Evolutionary conservation across 2,329 filamentous ascomycete genomes (phyloP).

Genomic region (Alternaria brassicicola): DNA sequence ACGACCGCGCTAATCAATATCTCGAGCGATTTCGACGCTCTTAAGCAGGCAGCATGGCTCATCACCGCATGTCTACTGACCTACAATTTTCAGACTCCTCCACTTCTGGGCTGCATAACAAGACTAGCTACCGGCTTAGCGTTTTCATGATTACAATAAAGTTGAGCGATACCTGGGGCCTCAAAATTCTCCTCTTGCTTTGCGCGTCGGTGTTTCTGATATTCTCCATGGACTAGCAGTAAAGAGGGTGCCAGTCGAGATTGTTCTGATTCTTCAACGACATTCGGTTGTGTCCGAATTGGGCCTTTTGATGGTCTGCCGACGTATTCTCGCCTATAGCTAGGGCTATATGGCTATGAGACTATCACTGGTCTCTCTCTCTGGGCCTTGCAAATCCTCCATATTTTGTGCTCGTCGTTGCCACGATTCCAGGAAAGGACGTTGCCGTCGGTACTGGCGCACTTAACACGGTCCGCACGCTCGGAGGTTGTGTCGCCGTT

Average conservation of each 20-base stretch:
- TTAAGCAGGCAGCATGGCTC: constrained; percentile 41
- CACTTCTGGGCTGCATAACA: too few species aligned
- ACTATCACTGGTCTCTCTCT: constrained; percentile 37
- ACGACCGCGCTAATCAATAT: constrained; percentile 42
- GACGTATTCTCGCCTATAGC: constrained; percentile 20
- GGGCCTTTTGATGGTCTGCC: constrained; percentile 39
- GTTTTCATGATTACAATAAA: constrained; percentile 46
- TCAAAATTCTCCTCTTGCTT: constrained; percentile 29
- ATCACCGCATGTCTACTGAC: constrained; percentile 16
- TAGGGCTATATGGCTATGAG: constrained; percentile 37
- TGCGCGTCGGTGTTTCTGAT: constrained; percentile 36
- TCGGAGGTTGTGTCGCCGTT: constrained; percentile 41
- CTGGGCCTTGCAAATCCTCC: constrained; percentile 36
- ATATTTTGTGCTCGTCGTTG: constrained; percentile 36
- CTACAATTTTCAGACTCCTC: background rate
- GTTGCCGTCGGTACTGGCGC: constrained; percentile 37
- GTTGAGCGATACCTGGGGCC: constrained; percentile 40
- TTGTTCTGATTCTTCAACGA: constrained; percentile 26
- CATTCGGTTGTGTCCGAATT: constrained; percentile 30
- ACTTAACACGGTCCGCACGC: constrained; percentile 41
- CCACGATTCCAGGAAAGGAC: constrained; percentile 31
- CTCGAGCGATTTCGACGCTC: constrained; percentile 34
- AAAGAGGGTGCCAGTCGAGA: constrained; percentile 30
- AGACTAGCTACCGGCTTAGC: constrained; percentile 14
- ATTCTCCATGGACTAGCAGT: constrained; percentile 35